Percentiles rank a stretch among this genome's conserved stretches.
These are phyloP conservation scores for Pseudonectria buxi DNA, from an alignment of 2,329 filamentous ascomycete species.

Conservation along the genomic window DNA sequence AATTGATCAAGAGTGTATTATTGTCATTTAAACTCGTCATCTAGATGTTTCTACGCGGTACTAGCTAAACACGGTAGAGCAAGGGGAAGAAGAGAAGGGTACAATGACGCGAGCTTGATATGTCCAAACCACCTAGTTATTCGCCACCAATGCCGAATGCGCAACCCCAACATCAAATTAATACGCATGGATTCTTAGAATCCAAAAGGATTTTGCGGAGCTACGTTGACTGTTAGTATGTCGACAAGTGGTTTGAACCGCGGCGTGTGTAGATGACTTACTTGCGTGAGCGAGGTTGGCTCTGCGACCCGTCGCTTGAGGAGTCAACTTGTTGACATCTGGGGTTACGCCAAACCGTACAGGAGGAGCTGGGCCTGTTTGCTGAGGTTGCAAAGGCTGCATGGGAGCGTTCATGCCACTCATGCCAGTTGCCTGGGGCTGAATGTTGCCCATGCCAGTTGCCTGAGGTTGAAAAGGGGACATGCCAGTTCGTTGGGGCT, in stretches of 20 bases:
- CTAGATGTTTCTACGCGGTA: constrained; percentile 13
- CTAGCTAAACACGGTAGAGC: constrained; percentile 11
- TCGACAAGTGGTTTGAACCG: neutral
- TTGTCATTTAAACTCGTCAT: constrained; percentile 13
- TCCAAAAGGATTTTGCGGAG: constrained; percentile 48
- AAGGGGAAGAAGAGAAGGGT: constrained; percentile 16
- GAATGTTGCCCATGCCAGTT: constrained; percentile 40
- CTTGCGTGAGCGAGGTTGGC: constrained; percentile 93
- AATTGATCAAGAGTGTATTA: constrained; percentile 19
- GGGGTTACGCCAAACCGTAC: constrained; percentile 78
- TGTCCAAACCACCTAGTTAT: constrained; percentile 19
- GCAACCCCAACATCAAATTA: constrained; percentile 2
- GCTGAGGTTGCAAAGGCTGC: constrained; percentile 40
- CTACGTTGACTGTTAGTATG: constrained; percentile 25
- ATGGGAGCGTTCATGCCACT: constrained; percentile 41
- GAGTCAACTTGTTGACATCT: constrained; percentile 67
- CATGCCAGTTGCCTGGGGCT: constrained; percentile 43
- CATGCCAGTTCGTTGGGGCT: constrained; percentile 54
- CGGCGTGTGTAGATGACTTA: constrained; percentile 52
- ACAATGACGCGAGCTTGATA: constrained; percentile 1
- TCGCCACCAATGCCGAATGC: constrained; percentile 5
- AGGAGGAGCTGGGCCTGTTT: constrained; percentile 66
- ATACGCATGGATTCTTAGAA: constrained; percentile 28
- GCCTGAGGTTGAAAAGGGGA: constrained; percentile 41
- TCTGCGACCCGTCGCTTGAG: constrained; percentile 81